These are phyloP conservation scores for Tylopilus intermedius DNA, from an alignment of 768 basidiomycete species.

Conservation along the genomic window DNA sequence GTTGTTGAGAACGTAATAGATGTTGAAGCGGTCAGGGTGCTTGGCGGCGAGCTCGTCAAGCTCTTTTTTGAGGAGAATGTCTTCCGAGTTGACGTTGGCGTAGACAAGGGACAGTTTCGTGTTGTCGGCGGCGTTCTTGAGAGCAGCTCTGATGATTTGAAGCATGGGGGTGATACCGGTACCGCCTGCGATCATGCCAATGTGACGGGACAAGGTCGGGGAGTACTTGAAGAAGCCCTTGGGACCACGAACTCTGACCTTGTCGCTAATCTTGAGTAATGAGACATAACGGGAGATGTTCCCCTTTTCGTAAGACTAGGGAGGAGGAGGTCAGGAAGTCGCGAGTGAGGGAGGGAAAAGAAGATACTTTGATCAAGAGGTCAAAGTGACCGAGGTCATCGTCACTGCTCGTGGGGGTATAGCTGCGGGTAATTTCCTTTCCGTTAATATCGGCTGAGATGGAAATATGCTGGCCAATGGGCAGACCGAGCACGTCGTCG, in stretches of 20 bases:
- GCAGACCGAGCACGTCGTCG: constrained; percentile 82
- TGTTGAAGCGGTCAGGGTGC: constrained; percentile 65
- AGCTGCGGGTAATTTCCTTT: constrained; percentile 85
- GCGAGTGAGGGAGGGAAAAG: background rate
- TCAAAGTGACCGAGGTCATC: constrained; percentile 93
- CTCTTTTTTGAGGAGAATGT: constrained; percentile 87
- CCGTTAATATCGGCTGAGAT: constrained; percentile 87
- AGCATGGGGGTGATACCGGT: constrained; percentile 99
- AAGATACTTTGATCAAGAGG: constrained; percentile 85
- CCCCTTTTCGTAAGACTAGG: constrained; percentile 90
- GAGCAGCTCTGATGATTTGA: constrained; percentile 91
- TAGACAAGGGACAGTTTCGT: constrained; percentile 88
- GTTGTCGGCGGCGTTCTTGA: constrained; percentile 82
- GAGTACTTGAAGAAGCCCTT: constrained; percentile 91
- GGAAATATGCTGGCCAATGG: constrained; percentile 94
- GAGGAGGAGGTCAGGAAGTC: background rate
- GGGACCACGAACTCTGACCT: constrained; percentile 88
- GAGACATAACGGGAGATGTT: constrained; percentile 90
- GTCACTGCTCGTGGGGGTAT: constrained; percentile 93
- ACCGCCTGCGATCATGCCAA: constrained; percentile 98
- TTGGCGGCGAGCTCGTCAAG: constrained; percentile 70
- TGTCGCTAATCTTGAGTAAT: constrained; percentile 81
- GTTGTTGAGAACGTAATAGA: constrained; percentile 93
- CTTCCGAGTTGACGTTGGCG: constrained; percentile 90
- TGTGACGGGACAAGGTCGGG: constrained; percentile 62